Conservation (phyloP, 345 rosid genomes). For the Geranium brycei region DNA sequence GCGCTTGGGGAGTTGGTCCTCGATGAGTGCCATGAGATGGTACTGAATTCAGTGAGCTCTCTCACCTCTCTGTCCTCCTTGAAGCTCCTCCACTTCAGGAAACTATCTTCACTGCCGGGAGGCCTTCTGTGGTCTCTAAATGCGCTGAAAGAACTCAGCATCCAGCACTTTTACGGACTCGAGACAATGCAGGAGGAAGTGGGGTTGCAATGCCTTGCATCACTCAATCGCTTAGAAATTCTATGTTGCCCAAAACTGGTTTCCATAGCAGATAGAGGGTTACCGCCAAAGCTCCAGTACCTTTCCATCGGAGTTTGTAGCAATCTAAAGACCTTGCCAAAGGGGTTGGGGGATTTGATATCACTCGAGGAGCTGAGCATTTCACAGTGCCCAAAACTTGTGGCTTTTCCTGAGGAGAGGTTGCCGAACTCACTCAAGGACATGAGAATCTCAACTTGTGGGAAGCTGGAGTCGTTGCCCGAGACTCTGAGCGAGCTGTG, state of each 20-base stretch:
- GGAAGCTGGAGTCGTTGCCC: constrained; percentile 14
- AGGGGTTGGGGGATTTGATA: constrained; percentile 3
- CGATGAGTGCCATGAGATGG: constrained; percentile 7
- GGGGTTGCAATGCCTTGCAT: constrained; percentile 10
- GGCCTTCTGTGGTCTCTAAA: neutral
- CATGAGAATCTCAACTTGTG: constrained; percentile 9
- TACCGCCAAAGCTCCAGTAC: constrained; percentile 6
- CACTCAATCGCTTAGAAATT: constrained; percentile 9
- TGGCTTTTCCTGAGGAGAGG: constrained; percentile 8
- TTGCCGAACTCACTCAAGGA: constrained; percentile 9
- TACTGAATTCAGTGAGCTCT: constrained; percentile 8
- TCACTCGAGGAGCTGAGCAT: constrained; percentile 9
- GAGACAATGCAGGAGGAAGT: constrained; percentile 6
- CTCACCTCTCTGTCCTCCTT: constrained; percentile 9
- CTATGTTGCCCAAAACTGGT: constrained; percentile 11
- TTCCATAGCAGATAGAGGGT: constrained; percentile 7
- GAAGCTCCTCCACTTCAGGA: constrained; percentile 11
- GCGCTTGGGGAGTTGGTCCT: constrained; percentile 1
- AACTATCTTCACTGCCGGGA: neutral
- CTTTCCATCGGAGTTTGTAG: constrained; percentile 9
- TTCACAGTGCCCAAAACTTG: constrained; percentile 5
- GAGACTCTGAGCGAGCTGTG: constrained; percentile 1
- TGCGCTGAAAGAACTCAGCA: constrained; percentile 2
- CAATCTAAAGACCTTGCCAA: constrained; percentile 7
- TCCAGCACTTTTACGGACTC: constrained; percentile 7